Percentiles rank a stretch among this genome's conserved stretches.
Conservation (phyloP, 179 eudicot species). For the Vitellaria paradoxa region DNA sequence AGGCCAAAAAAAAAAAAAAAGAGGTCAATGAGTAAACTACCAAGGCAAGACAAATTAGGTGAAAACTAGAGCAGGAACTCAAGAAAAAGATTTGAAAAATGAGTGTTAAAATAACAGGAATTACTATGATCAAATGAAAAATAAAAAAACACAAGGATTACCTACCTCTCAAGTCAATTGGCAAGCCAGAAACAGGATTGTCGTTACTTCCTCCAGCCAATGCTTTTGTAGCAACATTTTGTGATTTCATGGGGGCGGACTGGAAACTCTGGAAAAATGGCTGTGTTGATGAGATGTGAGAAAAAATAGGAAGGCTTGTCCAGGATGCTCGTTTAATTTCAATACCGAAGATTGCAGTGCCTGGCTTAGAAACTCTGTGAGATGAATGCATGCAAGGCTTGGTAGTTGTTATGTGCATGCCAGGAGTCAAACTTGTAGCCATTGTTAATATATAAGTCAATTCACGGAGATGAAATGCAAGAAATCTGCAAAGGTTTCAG, state of each 20-base stretch:
- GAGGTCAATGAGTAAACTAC: neutral
- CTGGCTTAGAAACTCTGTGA: constrained; percentile 32
- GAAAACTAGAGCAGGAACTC: neutral
- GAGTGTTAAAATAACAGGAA: neutral
- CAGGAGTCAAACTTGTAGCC: constrained; percentile 64
- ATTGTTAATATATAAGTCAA: constrained; percentile 28
- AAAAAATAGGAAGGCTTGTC: constrained; percentile 53
- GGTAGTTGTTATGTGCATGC: constrained; percentile 44
- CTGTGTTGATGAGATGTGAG: constrained; percentile 40
- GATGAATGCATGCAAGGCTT: constrained; percentile 45
- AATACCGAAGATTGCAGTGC: constrained; percentile 37
- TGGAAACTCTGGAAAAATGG: constrained; percentile 35
- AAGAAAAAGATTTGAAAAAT: neutral
- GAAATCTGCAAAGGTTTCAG: constrained; percentile 15
- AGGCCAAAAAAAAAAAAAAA: neutral
- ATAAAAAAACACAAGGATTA: neutral
- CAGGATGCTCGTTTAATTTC: constrained; percentile 36
- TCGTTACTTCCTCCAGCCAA: constrained; percentile 60
- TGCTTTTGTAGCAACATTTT: constrained; percentile 53
- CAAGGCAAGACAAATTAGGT: neutral
- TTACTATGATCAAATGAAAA: neutral
- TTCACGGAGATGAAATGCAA: neutral
- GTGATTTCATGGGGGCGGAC: constrained; percentile 27
- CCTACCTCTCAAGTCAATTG: constrained; percentile 75
- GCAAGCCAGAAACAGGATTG: constrained; percentile 65